A percentile compares a stretch with the other conserved stretches of the same genome.
Conservation (phyloP, 306 rosid genomes). For the Argentina anserina region DNA sequence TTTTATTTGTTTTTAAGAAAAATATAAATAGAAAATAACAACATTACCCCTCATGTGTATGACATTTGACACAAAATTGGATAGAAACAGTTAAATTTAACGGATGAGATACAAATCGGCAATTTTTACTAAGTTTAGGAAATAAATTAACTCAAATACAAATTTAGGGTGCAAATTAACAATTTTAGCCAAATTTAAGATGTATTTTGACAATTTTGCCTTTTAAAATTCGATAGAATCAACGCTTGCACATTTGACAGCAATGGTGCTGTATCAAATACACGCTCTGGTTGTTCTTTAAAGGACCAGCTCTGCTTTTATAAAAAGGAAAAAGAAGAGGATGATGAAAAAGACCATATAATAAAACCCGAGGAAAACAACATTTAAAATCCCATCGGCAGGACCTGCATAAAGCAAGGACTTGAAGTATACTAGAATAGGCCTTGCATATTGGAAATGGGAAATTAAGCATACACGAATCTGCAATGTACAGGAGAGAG, state of each 20-base stretch:
- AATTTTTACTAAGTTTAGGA: no score
- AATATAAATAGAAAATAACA: no score
- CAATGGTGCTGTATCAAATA: background rate
- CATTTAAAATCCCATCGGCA: background rate
- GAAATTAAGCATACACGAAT: conserved; percentile 32
- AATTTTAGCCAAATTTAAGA: no score
- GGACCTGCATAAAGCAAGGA: background rate
- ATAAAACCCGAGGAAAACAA: background rate
- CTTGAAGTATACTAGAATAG: conserved; percentile 23
- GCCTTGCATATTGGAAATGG: conserved; percentile 27
- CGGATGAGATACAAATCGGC: no score
- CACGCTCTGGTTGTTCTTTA: background rate
- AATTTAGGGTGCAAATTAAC: no score
- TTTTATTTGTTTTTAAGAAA: no score
- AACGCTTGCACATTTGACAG: background rate
- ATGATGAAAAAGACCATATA: background rate
- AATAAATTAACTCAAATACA: no score
- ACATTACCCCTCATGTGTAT: no score
- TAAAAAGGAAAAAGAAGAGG: background rate
- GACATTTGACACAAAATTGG: no score
- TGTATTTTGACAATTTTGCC: no score
- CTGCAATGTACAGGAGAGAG: conserved; percentile 48
- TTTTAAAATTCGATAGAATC: background rate
- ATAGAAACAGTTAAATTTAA: no score
- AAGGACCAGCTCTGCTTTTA: background rate